Evolutionary conservation across 2,329 filamentous ascomycete species (phyloP).

Genomic region (Aspergillus brunneoviolaceus): DNA sequence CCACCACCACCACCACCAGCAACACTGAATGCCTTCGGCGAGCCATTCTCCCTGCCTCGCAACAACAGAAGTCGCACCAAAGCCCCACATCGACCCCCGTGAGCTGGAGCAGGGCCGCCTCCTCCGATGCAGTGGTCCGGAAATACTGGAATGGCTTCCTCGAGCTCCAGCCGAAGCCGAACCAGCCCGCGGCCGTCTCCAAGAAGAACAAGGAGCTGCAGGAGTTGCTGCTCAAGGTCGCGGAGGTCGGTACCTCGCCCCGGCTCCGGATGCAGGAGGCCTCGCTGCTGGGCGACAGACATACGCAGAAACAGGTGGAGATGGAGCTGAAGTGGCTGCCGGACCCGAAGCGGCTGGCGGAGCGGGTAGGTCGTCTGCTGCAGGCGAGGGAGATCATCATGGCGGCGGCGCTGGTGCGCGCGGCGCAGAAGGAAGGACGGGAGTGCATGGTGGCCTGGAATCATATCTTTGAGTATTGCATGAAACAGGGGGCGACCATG

Average conservation of each 20-base stretch:
- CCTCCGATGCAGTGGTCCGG: background rate
- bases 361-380: constrained; percentile 64
- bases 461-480: constrained; percentile 69
- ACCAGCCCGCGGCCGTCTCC: background rate
- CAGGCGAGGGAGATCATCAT: constrained; percentile 61
- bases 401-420: constrained; percentile 66
- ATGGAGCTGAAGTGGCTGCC: constrained; percentile 62
- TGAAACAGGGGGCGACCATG: constrained; percentile 61
- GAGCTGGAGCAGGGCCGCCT: background rate
- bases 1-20: background rate
- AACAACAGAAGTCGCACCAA: background rate
- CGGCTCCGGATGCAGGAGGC: background rate
- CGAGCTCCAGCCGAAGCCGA: background rate
- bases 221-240: constrained; percentile 15
- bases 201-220: background rate
- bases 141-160: background rate
- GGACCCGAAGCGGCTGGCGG: constrained; percentile 72
- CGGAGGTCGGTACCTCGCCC: constrained; percentile 7
- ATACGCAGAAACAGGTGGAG: constrained; percentile 16
- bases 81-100: background rate
- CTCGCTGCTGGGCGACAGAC: background rate
- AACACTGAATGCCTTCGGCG: background rate
- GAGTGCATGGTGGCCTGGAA: constrained; percentile 83
- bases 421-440: constrained; percentile 62
- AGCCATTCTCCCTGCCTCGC: background rate